phyloP scores from a whole-genome alignment of 768 basidiomycete genomes.

The Dacryopinax spathularia region DNA sequence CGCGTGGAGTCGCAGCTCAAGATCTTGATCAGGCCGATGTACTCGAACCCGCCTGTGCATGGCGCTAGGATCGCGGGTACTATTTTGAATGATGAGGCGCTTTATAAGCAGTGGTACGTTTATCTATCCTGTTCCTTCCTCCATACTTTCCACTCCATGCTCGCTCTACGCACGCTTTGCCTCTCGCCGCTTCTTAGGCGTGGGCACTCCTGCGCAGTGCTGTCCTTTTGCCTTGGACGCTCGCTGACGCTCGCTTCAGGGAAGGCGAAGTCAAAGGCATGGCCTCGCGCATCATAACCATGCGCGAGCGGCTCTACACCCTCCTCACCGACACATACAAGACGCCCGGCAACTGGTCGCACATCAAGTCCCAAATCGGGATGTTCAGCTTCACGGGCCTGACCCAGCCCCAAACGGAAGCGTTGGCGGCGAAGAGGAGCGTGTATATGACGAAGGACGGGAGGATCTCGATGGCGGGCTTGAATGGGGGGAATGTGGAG shows the following conservation, averaged over 20 bases:
- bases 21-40: slow-evolving; percentile 90
- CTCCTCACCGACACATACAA: slow-evolving; percentile 59
- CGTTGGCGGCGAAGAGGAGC: slow-evolving; percentile 74
- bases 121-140: no score
- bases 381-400: slow-evolving; percentile 96
- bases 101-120: slow-evolving; percentile 62
- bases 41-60: slow-evolving; percentile 91
- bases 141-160: background rate
- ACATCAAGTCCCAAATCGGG: slow-evolving; percentile 90
- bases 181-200: background rate
- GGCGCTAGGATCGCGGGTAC: slow-evolving; percentile 77
- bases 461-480: slow-evolving; percentile 85
- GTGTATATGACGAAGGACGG: slow-evolving; percentile 91
- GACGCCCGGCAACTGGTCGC: slow-evolving; percentile 90
- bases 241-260: slow-evolving; percentile 24
- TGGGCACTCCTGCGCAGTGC: background rate
- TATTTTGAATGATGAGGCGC: slow-evolving; percentile 57
- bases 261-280: slow-evolving; percentile 85
- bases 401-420: slow-evolving; percentile 61
- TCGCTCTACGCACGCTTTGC: background rate
- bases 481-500: slow-evolving; percentile 70
- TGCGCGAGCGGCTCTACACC: slow-evolving; percentile 73
- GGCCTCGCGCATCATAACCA: slow-evolving; percentile 88
- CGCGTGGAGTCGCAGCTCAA: slow-evolving; percentile 89
- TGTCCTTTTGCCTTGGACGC: no score